phyloP scores from a whole-genome alignment of 1,139 yeast species.

The Kodamaea fungicola region DNA sequence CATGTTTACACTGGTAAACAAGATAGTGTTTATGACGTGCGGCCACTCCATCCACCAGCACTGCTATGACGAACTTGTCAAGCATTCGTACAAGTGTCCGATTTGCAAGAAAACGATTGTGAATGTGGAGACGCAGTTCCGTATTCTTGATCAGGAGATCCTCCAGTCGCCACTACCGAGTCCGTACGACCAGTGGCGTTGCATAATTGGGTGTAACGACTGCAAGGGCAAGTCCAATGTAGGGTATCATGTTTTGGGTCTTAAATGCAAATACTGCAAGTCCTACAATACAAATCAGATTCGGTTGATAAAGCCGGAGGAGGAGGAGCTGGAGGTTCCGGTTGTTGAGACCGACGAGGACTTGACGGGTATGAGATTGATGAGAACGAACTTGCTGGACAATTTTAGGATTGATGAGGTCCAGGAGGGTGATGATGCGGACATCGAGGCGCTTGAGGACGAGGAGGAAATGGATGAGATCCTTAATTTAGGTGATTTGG shows the following conservation, averaged over 20 bases:
- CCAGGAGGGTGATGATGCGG: constrained; percentile 17
- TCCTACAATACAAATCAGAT: constrained; percentile 83
- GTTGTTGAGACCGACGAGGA: constrained; percentile 9
- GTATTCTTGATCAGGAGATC: constrained; percentile 83
- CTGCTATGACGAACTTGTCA: constrained; percentile 77
- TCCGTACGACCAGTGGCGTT: constrained; percentile 74
- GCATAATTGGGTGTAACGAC: constrained; percentile 81
- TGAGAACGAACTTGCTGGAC: constrained; percentile 34
- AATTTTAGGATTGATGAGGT: constrained; percentile 36
- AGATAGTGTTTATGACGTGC: constrained; percentile 89
- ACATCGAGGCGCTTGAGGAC: constrained; percentile 21
- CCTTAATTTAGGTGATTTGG: constrained; percentile 26
- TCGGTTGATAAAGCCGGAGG: constrained; percentile 57
- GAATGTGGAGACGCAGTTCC: constrained; percentile 84
- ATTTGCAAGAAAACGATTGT: constrained; percentile 79
- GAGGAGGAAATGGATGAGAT: constrained; percentile 18
- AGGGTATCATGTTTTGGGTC: constrained; percentile 78
- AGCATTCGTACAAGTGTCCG: constrained; percentile 86
- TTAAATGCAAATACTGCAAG: constrained; percentile 80
- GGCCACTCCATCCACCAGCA: constrained; percentile 91
- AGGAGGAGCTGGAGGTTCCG: constrained; percentile 33
- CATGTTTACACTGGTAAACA: constrained; percentile 78
- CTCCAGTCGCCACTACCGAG: constrained; percentile 72
- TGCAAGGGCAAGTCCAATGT: constrained; percentile 81
- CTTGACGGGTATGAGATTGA: constrained; percentile 23